A percentile compares a stretch with the other conserved stretches of the same genome.
These are phyloP conservation scores for Dalechampia spathulata DNA, from an alignment of 441 rosid species.

Conservation along the genomic window DNA sequence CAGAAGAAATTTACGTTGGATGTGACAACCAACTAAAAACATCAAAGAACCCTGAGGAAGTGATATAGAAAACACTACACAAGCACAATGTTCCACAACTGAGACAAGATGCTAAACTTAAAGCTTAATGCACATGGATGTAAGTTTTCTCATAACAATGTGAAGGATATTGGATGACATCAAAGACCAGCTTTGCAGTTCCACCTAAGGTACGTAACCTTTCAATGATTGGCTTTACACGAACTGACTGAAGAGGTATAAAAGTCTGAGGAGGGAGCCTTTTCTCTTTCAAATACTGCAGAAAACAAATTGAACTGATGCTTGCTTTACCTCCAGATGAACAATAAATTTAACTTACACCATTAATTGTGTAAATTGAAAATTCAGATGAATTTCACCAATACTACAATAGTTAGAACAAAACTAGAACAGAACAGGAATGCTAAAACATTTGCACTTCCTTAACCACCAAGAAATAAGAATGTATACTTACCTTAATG, in stretches of 20 bases:
- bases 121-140: background rate
- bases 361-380: background rate
- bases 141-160: conserved; percentile 10
- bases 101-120: background rate
- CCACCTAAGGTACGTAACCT: conserved; percentile 83
- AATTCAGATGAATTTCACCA: conserved; percentile 1
- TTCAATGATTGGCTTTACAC: conserved; percentile 84
- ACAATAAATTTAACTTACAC: conserved; percentile 7
- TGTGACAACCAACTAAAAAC: background rate
- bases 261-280: conserved; percentile 99
- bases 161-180: conserved; percentile 97
- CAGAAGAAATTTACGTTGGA: background rate
- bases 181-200: conserved; percentile 75
- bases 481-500: conserved; percentile 61
- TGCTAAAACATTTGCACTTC: conserved; percentile 10
- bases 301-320: conserved; percentile 18
- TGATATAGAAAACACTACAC: background rate
- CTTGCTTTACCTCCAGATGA: conserved; percentile 11
- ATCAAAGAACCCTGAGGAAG: background rate
- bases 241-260: conserved; percentile 93
- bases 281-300: conserved; percentile 97
- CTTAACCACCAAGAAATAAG: too few relatives aligned
- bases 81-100: background rate
- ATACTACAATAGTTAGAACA: too few relatives aligned
- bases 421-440: too few relatives aligned